Evolutionary conservation across 345 rosid species (phyloP).

Genomic region (Salix suchowensis): DNA sequence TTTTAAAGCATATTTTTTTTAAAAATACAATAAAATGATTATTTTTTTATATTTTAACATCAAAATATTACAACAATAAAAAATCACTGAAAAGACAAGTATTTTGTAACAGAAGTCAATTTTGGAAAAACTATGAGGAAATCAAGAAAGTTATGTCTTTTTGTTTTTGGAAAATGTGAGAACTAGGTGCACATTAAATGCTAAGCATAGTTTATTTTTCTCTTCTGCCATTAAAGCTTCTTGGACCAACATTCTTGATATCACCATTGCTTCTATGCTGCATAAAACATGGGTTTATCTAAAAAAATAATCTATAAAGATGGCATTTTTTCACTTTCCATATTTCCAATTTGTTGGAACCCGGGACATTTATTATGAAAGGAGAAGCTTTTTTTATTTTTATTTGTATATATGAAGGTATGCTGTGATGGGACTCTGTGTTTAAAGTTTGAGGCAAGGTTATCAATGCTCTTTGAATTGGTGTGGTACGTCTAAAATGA

Average conservation of each 20-base stretch:
- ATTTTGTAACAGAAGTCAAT: not conserved
- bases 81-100: not conserved
- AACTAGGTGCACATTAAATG: conserved; percentile 8
- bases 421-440: too few relatives aligned
- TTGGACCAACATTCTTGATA: conserved; percentile 41
- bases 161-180: not conserved
- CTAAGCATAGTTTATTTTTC: too few relatives aligned
- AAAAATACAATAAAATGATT: too few relatives aligned
- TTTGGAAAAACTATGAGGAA: not conserved
- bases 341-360: too few relatives aligned
- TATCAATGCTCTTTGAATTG: too few relatives aligned
- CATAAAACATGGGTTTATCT: not conserved
- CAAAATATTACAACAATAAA: too few relatives aligned
- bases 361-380: not conserved
- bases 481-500: too few relatives aligned
- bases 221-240: not conserved
- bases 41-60: too few relatives aligned
- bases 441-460: too few relatives aligned
- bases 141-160: not conserved
- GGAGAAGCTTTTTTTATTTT: not conserved
- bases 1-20: too few relatives aligned
- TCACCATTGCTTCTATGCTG: not conserved
- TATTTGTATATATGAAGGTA: not conserved
- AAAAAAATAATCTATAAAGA: conserved; percentile 14
- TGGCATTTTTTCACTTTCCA: not conserved